Evolutionary conservation across 108 stramenopile genomes (phyloP).

Genomic region (Mayamaea pseudoterrestris): DNA sequence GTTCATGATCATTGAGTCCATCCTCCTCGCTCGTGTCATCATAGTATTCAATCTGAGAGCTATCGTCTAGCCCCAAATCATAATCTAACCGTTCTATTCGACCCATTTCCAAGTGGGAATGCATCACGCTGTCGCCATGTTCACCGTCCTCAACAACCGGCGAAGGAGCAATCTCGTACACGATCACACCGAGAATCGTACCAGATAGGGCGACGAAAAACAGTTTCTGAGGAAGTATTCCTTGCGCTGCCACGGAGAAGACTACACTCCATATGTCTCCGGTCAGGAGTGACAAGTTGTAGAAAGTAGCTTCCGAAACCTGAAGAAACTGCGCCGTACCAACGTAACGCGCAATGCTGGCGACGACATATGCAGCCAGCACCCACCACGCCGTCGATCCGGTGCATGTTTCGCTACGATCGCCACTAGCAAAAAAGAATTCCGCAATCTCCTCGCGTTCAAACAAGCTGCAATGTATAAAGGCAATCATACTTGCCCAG

Average conservation of each 20-base stretch:
- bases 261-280: conserved; percentile 89
- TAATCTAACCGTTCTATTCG: too few species aligned
- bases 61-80: too few species aligned
- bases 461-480: conserved; percentile 43
- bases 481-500: conserved; percentile 61
- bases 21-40: too few species aligned
- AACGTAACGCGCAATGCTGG: conserved; percentile 36
- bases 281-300: conserved; percentile 80
- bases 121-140: too few species aligned
- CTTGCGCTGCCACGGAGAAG: conserved; percentile 73
- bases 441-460: conserved; percentile 61
- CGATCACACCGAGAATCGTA: conserved; percentile 68
- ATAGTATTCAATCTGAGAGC: too few species aligned
- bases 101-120: too few species aligned
- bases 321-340: conserved; percentile 52
- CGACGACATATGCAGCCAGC: too few species aligned
- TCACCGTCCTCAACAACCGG: too few species aligned
- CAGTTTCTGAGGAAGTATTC: conserved; percentile 49
- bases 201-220: conserved; percentile 78
- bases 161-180: conserved; percentile 92
- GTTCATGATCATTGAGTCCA: too few species aligned
- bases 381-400: background rate
- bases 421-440: too few species aligned
- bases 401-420: too few species aligned
- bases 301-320: conserved; percentile 64